Conservation (phyloP, 1,139 yeast genomes). For the Pichia cactophila region DNA sequence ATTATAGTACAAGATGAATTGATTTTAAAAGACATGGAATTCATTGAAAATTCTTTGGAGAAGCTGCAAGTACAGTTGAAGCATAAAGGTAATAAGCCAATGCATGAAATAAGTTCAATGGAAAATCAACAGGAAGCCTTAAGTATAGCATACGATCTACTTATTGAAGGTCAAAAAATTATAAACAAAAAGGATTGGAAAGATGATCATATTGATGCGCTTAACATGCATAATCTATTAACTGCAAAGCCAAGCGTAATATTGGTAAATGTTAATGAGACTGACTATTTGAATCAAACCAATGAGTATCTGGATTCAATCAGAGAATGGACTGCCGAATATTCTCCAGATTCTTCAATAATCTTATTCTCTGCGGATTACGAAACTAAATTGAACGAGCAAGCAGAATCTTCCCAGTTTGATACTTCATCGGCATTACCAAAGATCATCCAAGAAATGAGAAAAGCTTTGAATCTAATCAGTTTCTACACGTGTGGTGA, state of each 20-base stretch:
- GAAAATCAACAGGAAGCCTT: conserved; percentile 41
- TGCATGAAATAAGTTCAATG: conserved; percentile 30
- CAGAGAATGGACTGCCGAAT: conserved; percentile 44
- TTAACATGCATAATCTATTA: conserved; percentile 52
- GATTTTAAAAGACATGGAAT: conserved; percentile 64
- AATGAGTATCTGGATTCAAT: conserved; percentile 39
- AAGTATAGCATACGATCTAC: conserved; percentile 38
- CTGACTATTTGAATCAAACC: conserved; percentile 40
- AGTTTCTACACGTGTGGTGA: conserved; percentile 92
- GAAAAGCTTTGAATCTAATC: conserved; percentile 59
- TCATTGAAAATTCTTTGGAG: conserved; percentile 49
- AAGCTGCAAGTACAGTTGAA: conserved; percentile 37
- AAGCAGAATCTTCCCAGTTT: background rate
- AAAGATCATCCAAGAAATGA: conserved; percentile 51
- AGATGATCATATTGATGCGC: conserved; percentile 46
- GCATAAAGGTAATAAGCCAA: conserved; percentile 26
- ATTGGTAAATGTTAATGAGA: conserved; percentile 49
- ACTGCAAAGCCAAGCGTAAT: conserved; percentile 68
- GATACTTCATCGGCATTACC: conserved; percentile 34
- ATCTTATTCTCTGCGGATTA: conserved; percentile 53
- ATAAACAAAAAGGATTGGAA: conserved; percentile 42
- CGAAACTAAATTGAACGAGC: conserved; percentile 36
- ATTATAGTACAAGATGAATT: conserved; percentile 65
- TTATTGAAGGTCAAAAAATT: conserved; percentile 55
- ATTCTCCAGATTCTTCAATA: conserved; percentile 49